Evolutionary conservation across 1,139 yeast genomes (phyloP), one percentile per base, ranked within the genome.

Genomic region (Kodamaea derodonti): DNA sequence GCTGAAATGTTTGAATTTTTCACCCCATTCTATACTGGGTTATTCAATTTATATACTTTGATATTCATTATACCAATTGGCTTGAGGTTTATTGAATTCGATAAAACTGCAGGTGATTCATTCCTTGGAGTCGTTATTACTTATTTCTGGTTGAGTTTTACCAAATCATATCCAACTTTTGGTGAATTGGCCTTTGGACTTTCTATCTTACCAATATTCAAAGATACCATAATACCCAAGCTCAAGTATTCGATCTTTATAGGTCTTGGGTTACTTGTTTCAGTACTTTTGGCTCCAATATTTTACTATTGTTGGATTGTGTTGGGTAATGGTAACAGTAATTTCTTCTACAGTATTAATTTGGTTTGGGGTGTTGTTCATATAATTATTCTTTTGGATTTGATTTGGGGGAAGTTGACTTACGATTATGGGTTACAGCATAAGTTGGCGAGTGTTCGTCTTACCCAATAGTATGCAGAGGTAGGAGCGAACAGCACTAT

Each of bases 291-390:
- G 32, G 80, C 95, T 2, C 97, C 97, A 0, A 81, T 88, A 9
- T 92, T 92, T 56, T 88, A 88, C 64, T 88, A 87, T 56, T 74
- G 94, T 44, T 92, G 99, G 99, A 86, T 92, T 46, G 85, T 84
- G 36, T 70, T 87, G 40, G 97, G 97, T 11, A 87, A 94, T 20
- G 99, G 97, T 17, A 92, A 92, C 62, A 82, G 97, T 41, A 92
- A 92, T 61, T 92, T 92, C 66, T 92, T 88, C 65, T 92, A 90
- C 64, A 95, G 97, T 34, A 84, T 92, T 48, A 87, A 94, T 15
- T 70, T 92, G 43, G 84, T 84, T 3, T 84, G 90, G 63, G 82
- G 87, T 0, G 65, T 80, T 12, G 86, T 88, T 3, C 73, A 88
- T 48, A 78, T 80, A 1, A 60, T 86, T 24, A 66, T 86, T 3